phyloP scores from a whole-genome alignment of 495 filamentous ascomycete species.

The Trichoderma erinaceum region DNA sequence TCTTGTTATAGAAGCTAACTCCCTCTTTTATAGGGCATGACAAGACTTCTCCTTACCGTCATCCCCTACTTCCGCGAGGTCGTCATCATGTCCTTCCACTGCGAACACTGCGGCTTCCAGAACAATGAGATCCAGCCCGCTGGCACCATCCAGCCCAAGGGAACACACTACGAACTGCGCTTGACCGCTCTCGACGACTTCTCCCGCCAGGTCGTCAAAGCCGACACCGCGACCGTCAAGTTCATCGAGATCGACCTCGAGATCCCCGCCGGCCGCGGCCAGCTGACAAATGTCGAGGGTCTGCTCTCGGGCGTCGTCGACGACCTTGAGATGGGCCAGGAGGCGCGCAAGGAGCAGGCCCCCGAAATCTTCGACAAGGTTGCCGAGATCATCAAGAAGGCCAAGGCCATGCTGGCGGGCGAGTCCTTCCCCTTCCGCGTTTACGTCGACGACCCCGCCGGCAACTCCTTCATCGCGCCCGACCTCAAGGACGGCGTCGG shows the following conservation, averaged over 20 bases:
- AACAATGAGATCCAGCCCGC: constrained; percentile 92
- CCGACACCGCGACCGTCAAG: constrained; percentile 73
- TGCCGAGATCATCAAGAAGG: constrained; percentile 59
- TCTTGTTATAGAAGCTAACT: constrained; percentile 16
- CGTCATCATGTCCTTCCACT: constrained; percentile 93
- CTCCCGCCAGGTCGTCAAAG: constrained; percentile 82
- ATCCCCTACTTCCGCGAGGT: constrained; percentile 97
- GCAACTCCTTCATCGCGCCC: constrained; percentile 97
- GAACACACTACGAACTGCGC: constrained; percentile 69
- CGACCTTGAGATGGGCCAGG: constrained; percentile 70
- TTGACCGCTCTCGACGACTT: constrained; percentile 65
- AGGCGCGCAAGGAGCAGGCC: constrained; percentile 60
- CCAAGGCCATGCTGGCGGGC: constrained; percentile 66
- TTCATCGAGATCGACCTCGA: constrained; percentile 85
- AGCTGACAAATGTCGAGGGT: constrained; percentile 88
- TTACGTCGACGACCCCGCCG: constrained; percentile 79
- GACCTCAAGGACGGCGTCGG: constrained; percentile 63
- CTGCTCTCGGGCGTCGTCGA: constrained; percentile 68
- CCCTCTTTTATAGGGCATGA: constrained; percentile 56
- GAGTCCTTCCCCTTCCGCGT: constrained; percentile 81
- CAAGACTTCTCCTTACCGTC: constrained; percentile 76
- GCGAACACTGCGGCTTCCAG: constrained; percentile 76
- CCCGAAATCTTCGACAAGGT: constrained; percentile 75
- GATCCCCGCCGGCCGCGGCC: constrained; percentile 79
- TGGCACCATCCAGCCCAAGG: constrained; percentile 81